Evolutionary conservation across 345 rosid species (phyloP).

Genomic region (Syzygium aromaticum): DNA sequence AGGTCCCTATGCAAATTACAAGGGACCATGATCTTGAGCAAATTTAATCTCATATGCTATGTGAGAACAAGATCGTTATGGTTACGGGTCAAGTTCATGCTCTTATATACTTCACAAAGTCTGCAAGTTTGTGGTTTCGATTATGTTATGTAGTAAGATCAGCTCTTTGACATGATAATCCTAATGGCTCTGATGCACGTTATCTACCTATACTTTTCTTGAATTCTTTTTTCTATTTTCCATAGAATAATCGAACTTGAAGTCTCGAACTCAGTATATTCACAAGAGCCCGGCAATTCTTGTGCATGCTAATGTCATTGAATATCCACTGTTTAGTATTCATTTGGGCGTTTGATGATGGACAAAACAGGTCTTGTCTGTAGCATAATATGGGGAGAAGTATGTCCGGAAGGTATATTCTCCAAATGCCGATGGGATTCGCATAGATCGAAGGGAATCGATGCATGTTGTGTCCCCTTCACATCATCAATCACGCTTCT

Average conservation of each 20-base stretch:
- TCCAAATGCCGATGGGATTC: not conserved
- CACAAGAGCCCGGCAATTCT: not conserved
- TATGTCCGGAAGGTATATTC: not conserved
- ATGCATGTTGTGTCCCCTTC: not conserved
- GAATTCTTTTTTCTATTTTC: not conserved
- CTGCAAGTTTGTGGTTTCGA: not conserved
- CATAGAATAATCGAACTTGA: not conserved
- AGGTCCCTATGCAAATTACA: not conserved
- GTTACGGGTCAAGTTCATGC: not conserved
- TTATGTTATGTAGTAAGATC: not conserved
- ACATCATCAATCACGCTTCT: not conserved
- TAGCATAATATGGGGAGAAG: not conserved
- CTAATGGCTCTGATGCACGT: accelerated
- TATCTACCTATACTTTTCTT: not conserved
- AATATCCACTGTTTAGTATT: not conserved
- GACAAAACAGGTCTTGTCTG: not conserved
- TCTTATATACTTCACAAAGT: not conserved
- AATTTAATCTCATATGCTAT: not conserved
- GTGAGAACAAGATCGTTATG: not conserved
- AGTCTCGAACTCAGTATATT: not conserved
- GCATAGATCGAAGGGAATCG: not conserved
- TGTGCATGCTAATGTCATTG: not conserved
- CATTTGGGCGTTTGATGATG: not conserved
- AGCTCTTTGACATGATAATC: not conserved
- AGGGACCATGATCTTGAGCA: not conserved